Conservation (phyloP, 345 rosid genomes). For the Limnanthes douglasii region DNA sequence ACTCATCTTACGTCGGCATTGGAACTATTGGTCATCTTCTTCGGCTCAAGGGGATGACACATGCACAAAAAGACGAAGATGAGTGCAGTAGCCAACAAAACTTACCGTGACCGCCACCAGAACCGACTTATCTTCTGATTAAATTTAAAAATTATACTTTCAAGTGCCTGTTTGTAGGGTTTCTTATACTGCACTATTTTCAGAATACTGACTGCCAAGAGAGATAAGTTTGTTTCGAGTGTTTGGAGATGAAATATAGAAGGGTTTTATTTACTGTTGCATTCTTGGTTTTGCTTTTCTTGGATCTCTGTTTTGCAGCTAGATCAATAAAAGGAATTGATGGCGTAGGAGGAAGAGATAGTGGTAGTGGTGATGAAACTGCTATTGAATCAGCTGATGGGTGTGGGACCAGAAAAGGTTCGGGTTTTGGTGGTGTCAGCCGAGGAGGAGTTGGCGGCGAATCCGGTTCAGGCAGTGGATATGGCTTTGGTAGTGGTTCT, state of each 20-base stretch:
- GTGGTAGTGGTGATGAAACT: constrained; percentile 17
- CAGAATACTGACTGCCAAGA: no score
- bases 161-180: no score
- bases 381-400: no score
- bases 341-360: constrained; percentile 15
- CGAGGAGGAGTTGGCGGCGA: constrained; percentile 17
- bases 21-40: no score
- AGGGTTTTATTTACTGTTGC: constrained; percentile 23
- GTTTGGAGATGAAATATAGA: constrained; percentile 17
- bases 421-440: constrained; percentile 13
- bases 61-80: no score
- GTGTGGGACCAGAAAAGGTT: constrained; percentile 10
- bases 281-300: constrained; percentile 23
- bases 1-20: no score
- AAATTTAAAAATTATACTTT: no score
- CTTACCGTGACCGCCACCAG: no score
- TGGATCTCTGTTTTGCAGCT: constrained; percentile 27
- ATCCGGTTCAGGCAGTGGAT: constrained; percentile 7
- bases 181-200: no score
- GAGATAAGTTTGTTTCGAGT: background rate
- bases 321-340: constrained; percentile 17
- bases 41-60: no score
- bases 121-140: no score
- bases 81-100: no score
- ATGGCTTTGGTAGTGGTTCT: constrained; percentile 6